Evolutionary conservation across 495 filamentous ascomycete genomes (phyloP), one percentile per base, ranked within the genome.

Genomic region (Penicillium riverlandense): DNA sequence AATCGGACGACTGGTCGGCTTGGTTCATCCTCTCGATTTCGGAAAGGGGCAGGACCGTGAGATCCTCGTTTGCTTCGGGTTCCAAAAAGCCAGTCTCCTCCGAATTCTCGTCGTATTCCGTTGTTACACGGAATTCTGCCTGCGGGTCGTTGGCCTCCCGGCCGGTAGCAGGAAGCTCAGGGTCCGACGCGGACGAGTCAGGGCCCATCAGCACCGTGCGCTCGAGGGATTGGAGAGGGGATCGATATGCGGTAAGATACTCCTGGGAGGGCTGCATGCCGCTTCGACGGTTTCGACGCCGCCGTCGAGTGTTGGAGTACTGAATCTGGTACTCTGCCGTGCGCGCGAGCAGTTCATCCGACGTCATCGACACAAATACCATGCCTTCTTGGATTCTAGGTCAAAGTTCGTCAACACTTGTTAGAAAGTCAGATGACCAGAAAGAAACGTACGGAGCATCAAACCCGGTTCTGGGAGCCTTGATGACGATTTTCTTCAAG

Each of bases 351-450:
- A 95, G 71, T 43, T 91, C 85, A 45, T 90, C 78, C 10, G 78
- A 73, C 12, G 77, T 75, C 90, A 96, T 95, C 6, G 86, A 80
- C 32, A 96, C 76, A 58, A 96, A 95, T 6, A 97, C 78, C 82
- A 95, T 86, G 15, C 91, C 91, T 72, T 94, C 88, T 67, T 90
- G 86, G 38, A 95, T 83, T 40, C 88, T 94, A 52, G 35, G 4
- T 22, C 22, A 38, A 29, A 39, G 32, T 34, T 54, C 2, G 22
- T 22, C 22, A 22, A 22, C 22, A 6, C 22, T 22, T 22, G 22
- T 6, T 6, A 22, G 22, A 22, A 22, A 3, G 22, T 22, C 22
- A 22, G 22, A 22, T 6, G 22, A 22, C 3, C 22, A 22, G 22
- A 22, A 22, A 29, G 32, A n/a, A 38, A 78, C 90, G 60, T 77